Evolutionary conservation across 2,329 filamentous ascomycete species (phyloP).

Genomic region (Xylariaceae sp.): DNA sequence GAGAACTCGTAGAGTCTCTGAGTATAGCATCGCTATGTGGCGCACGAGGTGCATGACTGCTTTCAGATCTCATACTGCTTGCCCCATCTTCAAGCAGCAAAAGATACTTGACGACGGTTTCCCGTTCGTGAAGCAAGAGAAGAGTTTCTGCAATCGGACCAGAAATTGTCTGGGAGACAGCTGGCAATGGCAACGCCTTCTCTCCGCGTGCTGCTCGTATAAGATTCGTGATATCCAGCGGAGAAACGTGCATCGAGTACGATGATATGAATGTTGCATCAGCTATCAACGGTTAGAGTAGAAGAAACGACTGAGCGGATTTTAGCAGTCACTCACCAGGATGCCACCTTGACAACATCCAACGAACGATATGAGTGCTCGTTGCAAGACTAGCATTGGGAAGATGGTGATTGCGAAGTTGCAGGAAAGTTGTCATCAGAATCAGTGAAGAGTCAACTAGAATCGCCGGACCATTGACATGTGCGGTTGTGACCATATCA

Average conservation of each 20-base stretch:
- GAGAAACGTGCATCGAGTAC: constrained; percentile 57
- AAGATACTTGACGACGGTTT: constrained; percentile 48
- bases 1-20: constrained; percentile 35
- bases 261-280: constrained; percentile 64
- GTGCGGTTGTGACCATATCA: constrained; percentile 67
- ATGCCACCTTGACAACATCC: constrained; percentile 78
- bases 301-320: background rate
- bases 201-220: constrained; percentile 64
- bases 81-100: constrained; percentile 44
- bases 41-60: constrained; percentile 1
- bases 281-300: constrained; percentile 38
- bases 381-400: constrained; percentile 63
- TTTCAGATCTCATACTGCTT: constrained; percentile 6
- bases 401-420: constrained; percentile 60
- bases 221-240: constrained; percentile 62
- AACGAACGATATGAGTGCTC: constrained; percentile 68
- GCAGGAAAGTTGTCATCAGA: constrained; percentile 66
- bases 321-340: constrained; percentile 54
- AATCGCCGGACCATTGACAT: constrained; percentile 72
- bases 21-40: constrained; percentile 21
- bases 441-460: constrained; percentile 74
- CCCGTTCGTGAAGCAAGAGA: constrained; percentile 40
- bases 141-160: constrained; percentile 46
- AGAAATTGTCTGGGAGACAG: constrained; percentile 38
- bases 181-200: constrained; percentile 30